Base-by-base conservation (phyloP, 177 flowering plant species). In the Vitis hybrid region DNA sequence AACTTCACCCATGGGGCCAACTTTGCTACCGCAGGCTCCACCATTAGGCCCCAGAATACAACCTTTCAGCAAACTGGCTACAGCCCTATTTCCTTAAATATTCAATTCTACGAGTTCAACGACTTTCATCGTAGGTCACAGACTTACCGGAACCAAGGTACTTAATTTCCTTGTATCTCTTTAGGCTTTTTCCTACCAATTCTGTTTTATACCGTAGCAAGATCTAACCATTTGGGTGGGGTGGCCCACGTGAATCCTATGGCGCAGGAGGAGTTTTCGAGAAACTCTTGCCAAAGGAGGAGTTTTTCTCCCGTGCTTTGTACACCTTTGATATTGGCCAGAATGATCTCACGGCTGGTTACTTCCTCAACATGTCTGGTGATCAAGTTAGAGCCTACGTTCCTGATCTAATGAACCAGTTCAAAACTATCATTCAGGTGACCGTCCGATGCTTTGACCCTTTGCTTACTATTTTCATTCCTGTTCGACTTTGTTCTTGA, bases 241-340 rank as follows among this genome's bases (percentile, higher is more conserved):
- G 6, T 6, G 41, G 2, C 41, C 24, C 24, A 24, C 24, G 24
- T 24, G 24, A 24, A 24, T 24, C 24, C 24, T 24, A 24, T 24
- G 24, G 24, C 24, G 24, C 65, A 89, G 98, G 87, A 1, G 88
- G 84, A 11, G 81, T 92, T 17, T 92, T 71, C 57, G 63, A 63
- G 72, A 63, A 66, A 12, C 68, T 92, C 68, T 6, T 94, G 82
- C 97, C 97, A 0, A 73, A 80, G 61, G 73, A 59, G 12, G 84
- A 90, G 32, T 66, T 68, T 64, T 94, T 92, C 75, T 74, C 85
- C 1, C 63, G 60, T 0, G 96, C 91, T 2, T 73, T 94, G 59
- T 94, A 92, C 85, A 91, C 97, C 1, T 88, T 91, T 27, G 98
- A 94, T 63, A 91, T 94, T 14, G 98, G 98, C 11, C 98, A 92